These are phyloP conservation scores for Crataegus laevigata DNA, from an alignment of 306 rosid species.

Conservation along the genomic window DNA sequence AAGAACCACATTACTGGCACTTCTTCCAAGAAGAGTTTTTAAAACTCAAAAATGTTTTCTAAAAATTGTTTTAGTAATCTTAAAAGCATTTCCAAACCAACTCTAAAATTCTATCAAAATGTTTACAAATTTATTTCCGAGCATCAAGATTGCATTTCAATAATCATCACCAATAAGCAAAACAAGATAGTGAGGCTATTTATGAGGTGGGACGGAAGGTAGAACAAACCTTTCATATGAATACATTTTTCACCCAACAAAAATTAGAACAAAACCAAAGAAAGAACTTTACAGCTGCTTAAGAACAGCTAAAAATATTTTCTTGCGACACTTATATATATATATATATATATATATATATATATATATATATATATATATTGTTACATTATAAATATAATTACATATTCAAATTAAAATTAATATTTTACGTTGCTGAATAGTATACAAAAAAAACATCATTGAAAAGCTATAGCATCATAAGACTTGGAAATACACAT, in stretches of 20 bases:
- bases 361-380: too few relatives aligned
- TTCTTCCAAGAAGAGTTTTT: rapidly evolving
- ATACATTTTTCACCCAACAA: not conserved
- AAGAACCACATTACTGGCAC: rapidly evolving
- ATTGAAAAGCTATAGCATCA: not conserved
- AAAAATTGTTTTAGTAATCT: too few relatives aligned
- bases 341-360: too few relatives aligned
- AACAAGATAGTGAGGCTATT: not conserved
- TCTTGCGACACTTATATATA: too few relatives aligned
- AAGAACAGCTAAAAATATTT: not conserved
- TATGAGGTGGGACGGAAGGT: not conserved
- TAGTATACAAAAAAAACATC: too few relatives aligned
- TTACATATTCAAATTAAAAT: too few relatives aligned
- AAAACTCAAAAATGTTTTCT: too few relatives aligned
- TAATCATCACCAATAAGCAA: not conserved
- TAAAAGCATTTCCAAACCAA: too few relatives aligned
- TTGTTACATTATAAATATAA: too few relatives aligned
- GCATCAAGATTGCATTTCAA: not conserved
- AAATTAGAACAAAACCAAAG: not conserved
- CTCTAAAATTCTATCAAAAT: not conserved
- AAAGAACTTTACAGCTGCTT: not conserved
- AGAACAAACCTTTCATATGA: not conserved
- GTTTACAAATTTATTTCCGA: not conserved
- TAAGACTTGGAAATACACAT: too few relatives aligned
- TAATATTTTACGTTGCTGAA: too few relatives aligned